Evolutionary conservation across 73 alveolate genomes (phyloP).

Genomic region (Paramecium tetraurelia): DNA sequence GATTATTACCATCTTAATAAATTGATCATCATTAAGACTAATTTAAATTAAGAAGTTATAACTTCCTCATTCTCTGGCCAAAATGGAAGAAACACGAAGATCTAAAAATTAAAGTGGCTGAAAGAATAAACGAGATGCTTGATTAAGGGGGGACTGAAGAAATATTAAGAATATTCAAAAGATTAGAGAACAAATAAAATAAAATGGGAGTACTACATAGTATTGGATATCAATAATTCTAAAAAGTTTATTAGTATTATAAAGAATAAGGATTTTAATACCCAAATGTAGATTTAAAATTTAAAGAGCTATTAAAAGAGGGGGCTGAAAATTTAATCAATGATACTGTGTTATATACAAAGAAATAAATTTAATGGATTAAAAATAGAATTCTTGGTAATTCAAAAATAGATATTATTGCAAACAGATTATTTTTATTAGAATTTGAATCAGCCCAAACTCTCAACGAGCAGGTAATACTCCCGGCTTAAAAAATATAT

Average conservation of each 20-base stretch:
- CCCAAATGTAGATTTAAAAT: conserved; percentile 28
- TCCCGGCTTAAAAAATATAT: conserved; percentile 38
- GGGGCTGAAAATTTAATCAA: conserved; percentile 19
- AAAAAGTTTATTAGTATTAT: conserved; percentile 57
- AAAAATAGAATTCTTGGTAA: conserved; percentile 48
- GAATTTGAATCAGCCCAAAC: conserved; percentile 12
- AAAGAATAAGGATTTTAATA: background rate
- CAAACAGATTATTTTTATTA: conserved; percentile 45
- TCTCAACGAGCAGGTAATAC: conserved; percentile 1
- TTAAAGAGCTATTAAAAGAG: background rate
- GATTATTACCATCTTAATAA: conserved; percentile 34
- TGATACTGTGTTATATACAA: conserved; percentile 46
- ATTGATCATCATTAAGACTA: conserved; percentile 44
- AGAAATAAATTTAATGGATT: conserved; percentile 53
- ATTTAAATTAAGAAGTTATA: conserved; percentile 59
- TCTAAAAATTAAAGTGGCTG: conserved; percentile 57
- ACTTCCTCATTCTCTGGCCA: conserved; percentile 72
- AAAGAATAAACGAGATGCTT: conserved; percentile 78
- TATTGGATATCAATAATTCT: conserved; percentile 83
- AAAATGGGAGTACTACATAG: conserved; percentile 74
- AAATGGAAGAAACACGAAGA: conserved; percentile 62
- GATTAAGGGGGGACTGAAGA: conserved; percentile 72
- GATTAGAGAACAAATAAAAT: background rate
- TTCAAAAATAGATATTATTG: background rate
- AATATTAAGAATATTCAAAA: conserved; percentile 55